A percentile compares a stretch with the other conserved stretches of the same genome.
These are phyloP conservation scores for Calonectria pseudoreteaudii DNA, from an alignment of 2,329 filamentous ascomycete species.

Conservation along the genomic window DNA sequence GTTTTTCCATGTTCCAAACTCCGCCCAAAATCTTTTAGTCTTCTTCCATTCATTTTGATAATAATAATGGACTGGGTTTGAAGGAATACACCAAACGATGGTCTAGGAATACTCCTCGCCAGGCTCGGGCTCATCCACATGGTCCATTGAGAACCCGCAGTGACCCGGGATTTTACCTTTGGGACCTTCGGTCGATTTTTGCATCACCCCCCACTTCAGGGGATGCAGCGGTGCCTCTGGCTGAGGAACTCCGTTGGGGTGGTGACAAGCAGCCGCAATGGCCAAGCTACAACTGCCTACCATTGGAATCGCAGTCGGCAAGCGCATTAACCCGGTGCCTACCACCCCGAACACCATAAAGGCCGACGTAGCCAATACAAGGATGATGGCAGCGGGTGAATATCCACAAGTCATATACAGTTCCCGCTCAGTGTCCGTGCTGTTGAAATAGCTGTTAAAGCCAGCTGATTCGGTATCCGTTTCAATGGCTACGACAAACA, in stretches of 20 bases:
- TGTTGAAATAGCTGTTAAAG: not conserved
- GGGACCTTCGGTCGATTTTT: not conserved
- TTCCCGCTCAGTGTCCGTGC: not conserved
- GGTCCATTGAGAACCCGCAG: constrained; percentile 4
- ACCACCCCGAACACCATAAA: not conserved
- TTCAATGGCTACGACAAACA: constrained; percentile 24
- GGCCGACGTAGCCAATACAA: not conserved
- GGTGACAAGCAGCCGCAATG: constrained; percentile 27
- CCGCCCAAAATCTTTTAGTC: not conserved
- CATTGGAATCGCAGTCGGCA: constrained; percentile 11
- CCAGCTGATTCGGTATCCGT: not conserved
- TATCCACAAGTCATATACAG: constrained; percentile 16
- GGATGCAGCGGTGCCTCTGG: not conserved
- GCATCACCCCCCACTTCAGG: constrained; percentile 19
- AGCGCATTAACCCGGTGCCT: not conserved
- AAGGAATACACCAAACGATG: not conserved
- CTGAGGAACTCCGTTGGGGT: not conserved
- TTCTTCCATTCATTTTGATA: not conserved
- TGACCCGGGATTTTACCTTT: not conserved
- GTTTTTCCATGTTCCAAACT: not conserved
- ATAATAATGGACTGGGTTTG: too few species aligned
- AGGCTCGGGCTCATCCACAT: not conserved
- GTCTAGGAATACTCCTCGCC: not conserved
- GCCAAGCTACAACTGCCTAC: constrained; percentile 25
- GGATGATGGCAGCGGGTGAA: constrained; percentile 22